phyloP scores from a whole-genome alignment of 176 grass and related monocot species.

The Eremochloa ophiuroides region DNA sequence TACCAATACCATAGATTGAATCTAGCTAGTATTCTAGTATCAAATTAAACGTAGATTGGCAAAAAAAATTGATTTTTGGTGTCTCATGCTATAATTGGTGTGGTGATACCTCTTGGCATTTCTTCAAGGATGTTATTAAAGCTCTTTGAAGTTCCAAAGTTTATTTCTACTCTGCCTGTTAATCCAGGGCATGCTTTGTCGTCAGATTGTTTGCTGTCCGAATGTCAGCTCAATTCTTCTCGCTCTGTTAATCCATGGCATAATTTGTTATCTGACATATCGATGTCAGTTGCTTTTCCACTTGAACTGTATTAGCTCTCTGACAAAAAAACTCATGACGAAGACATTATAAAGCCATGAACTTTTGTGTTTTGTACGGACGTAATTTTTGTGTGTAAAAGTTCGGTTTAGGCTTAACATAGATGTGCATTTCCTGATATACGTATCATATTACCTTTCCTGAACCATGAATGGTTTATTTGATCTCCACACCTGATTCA shows the following conservation, averaged over 20 bases:
- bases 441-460: too few species aligned
- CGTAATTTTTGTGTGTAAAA: too few species aligned
- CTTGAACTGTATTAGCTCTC: too few species aligned
- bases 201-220: not conserved
- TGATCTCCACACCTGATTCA: too few species aligned
- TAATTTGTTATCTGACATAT: not conserved
- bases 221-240: not conserved
- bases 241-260: not conserved
- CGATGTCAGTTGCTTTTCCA: not conserved
- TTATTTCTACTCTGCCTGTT: not conserved
- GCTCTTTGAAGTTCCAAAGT: not conserved
- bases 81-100: not conserved
- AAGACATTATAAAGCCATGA: too few species aligned
- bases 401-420: too few species aligned
- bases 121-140: too few species aligned
- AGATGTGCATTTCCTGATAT: too few species aligned
- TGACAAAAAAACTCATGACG: too few species aligned
- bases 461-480: too few species aligned
- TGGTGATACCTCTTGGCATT: not conserved
- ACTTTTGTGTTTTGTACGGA: too few species aligned
- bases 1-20: not conserved
- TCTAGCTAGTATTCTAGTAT: too few species aligned
- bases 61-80: not conserved
- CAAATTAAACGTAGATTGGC: not conserved
- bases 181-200: not conserved